Base-by-base conservation (phyloP, 2,329 filamentous ascomycete genomes). In the Monosporascus sp. region DNA sequence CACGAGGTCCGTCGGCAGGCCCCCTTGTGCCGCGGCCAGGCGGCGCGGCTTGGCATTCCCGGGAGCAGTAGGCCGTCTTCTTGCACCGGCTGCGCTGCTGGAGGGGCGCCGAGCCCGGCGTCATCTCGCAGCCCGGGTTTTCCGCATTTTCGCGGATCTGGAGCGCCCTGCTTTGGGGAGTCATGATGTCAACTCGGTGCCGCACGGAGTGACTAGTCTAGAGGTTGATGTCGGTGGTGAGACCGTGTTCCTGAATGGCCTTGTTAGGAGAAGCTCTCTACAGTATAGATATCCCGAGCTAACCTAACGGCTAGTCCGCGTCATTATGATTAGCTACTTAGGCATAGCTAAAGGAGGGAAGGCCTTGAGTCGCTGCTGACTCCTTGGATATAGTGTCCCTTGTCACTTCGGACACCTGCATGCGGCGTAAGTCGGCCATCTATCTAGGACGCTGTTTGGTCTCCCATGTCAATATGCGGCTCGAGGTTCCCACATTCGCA, bases 11-110 rank as follows among this genome's bases (percentile, higher is more conserved):
- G 58, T 22, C 25, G 44, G 53, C 60, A 62, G 1, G 8, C 11
- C 3, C 44, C 50, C 59, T 62, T 41, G 38, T 20, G 38, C 38
- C 6, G 50, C 62, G 58, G 11, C 24, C n/a, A 18, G 49, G 39
- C 27, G 48, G 57, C 20, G 18, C 50, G 20, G 37, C 38, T n/a
- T 49, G 48, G 25, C 54, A 53, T 22, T 45, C 38, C 37, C 44
- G 8, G 7, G 54, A 51, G 48, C 51, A 53, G 48, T 53, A 53
- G 8, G 20, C 17, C 15, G 20, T 39, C 4, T 50, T 47, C 14
- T n/a, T 14, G 44, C 50, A 55, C 17, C 47, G 36, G 24, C 35
- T 18, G 22, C 54, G 53, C 11, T 44, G 20, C 31, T 31, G 35
- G 15, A 52, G 41, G 46, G 38, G 17, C 20, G 7, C 15, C 18